phyloP scores from a whole-genome alignment of 2,329 filamentous ascomycete genomes.

The Capronia coronata region DNA sequence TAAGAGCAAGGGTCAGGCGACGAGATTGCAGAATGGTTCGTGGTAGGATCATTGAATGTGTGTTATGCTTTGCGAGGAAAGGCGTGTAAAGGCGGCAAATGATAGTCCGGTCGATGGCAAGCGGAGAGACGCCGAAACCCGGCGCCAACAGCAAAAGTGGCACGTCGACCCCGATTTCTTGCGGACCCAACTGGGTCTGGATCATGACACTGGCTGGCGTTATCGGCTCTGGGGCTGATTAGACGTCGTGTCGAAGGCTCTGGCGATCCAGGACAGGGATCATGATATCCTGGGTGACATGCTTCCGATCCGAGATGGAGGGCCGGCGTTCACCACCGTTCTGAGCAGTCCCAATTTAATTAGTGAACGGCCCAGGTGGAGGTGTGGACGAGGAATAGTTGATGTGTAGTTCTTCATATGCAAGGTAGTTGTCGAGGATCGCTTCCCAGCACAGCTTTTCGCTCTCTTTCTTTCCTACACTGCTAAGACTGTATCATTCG shows the following conservation, averaged over 20 bases:
- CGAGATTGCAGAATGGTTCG: not conserved
- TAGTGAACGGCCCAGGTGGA: not conserved
- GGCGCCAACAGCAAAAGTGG: not conserved
- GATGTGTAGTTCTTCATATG: not conserved
- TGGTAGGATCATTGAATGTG: not conserved
- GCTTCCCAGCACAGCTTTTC: too few relatives aligned
- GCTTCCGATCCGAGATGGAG: not conserved
- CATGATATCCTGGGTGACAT: not conserved
- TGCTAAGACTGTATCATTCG: not conserved
- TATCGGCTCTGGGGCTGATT: not conserved
- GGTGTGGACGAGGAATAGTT: not conserved
- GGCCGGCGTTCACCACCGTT: not conserved
- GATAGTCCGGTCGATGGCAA: not conserved
- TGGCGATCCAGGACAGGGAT: not conserved
- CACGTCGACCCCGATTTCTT: not conserved
- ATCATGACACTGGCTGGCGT: not conserved
- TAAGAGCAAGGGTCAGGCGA: not conserved
- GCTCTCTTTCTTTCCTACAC: not conserved
- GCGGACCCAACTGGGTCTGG: not conserved
- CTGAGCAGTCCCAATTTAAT: not conserved
- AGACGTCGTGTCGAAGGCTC: not conserved
- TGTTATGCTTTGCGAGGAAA: not conserved
- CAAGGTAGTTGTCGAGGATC: too few relatives aligned
- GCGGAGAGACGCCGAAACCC: slow-evolving; percentile 5
- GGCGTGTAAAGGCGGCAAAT: not conserved